Evolutionary conservation across 805 yeast genomes (phyloP).

Genomic region (Pichia sporocuriosa): DNA sequence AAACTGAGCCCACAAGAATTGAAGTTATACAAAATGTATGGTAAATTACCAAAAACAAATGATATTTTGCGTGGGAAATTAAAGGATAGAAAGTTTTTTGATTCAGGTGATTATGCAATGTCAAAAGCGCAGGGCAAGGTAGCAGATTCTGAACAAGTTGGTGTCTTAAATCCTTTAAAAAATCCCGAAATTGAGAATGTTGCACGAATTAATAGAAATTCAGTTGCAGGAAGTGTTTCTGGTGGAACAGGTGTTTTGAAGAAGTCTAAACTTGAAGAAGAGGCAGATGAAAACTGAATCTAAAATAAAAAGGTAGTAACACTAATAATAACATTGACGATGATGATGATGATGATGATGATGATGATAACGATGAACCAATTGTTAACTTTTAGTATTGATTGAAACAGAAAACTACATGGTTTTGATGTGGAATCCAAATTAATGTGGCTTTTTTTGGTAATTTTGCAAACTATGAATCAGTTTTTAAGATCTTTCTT

Average conservation of each 20-base stretch:
- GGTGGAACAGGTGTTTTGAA: conserved; percentile 15
- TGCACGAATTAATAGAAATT: conserved; percentile 52
- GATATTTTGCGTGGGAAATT: conserved; percentile 69
- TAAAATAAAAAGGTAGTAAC: too few species aligned
- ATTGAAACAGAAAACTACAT: too few species aligned
- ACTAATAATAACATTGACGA: too few species aligned
- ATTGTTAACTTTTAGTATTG: too few species aligned
- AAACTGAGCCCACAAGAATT: conserved; percentile 73
- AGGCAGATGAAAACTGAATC: not conserved
- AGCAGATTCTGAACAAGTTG: conserved; percentile 27
- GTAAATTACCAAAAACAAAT: conserved; percentile 74
- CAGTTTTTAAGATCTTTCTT: too few species aligned
- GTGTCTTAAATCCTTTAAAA: conserved; percentile 31
- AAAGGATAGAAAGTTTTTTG: conserved; percentile 87
- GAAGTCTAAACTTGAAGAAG: conserved; percentile 46
- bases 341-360: too few species aligned
- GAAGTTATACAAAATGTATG: conserved; percentile 72
- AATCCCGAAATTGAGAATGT: conserved; percentile 54
- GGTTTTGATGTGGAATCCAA: not conserved
- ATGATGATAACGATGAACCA: too few species aligned
- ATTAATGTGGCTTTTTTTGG: not conserved
- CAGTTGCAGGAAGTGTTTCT: conserved; percentile 29
- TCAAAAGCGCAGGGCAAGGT: conserved; percentile 49
- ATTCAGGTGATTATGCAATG: conserved; percentile 91
- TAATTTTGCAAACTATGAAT: too few species aligned